phyloP scores from a whole-genome alignment of 2,329 filamentous ascomycete species.

The Tympanopsis confertula region DNA sequence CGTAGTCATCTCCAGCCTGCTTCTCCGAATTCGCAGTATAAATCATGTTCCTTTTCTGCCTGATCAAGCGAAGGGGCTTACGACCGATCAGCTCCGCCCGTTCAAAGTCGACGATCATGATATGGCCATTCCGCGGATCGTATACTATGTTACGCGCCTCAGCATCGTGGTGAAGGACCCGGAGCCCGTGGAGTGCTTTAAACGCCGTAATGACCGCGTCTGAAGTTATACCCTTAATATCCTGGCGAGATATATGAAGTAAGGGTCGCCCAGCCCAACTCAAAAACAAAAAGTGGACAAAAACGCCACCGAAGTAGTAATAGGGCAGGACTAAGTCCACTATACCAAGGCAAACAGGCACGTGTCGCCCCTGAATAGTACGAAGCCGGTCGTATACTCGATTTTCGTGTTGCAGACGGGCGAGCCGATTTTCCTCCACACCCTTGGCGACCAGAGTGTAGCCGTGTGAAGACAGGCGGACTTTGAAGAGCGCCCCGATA shows the following conservation, averaged over 20 bases:
- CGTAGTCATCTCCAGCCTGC: too few relatives aligned
- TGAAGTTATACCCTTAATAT: not conserved
- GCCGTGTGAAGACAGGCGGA: slow-evolving; percentile 3
- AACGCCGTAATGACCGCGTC: slow-evolving; percentile 1
- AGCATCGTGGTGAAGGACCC: slow-evolving; percentile 10
- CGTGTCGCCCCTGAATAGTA: slow-evolving; percentile 3
- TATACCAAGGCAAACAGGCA: slow-evolving; percentile 5
- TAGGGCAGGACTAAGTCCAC: slow-evolving; percentile 3
- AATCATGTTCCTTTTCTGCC: slow-evolving; percentile 11
- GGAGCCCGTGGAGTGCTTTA: not conserved
- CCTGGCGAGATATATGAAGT: slow-evolving; percentile 1
- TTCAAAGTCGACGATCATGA: slow-evolving; percentile 21
- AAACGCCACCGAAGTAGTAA: slow-evolving; percentile 5
- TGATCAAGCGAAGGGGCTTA: slow-evolving; percentile 10
- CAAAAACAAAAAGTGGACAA: slow-evolving; percentile 5
- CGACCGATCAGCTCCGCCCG: slow-evolving; percentile 10
- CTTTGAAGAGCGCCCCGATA: slow-evolving; percentile 2
- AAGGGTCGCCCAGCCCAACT: slow-evolving; percentile 4
- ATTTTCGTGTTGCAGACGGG: slow-evolving; percentile 3
- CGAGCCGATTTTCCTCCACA: not conserved
- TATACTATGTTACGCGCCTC: slow-evolving; percentile 19
- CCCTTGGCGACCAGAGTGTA: slow-evolving; percentile 3
- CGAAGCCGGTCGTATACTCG: slow-evolving; percentile 2
- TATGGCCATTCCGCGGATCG: slow-evolving; percentile 6
- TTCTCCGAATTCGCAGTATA: too few relatives aligned